phyloP scores from a whole-genome alignment of 768 basidiomycete species.

The Agaricus blazei region DNA sequence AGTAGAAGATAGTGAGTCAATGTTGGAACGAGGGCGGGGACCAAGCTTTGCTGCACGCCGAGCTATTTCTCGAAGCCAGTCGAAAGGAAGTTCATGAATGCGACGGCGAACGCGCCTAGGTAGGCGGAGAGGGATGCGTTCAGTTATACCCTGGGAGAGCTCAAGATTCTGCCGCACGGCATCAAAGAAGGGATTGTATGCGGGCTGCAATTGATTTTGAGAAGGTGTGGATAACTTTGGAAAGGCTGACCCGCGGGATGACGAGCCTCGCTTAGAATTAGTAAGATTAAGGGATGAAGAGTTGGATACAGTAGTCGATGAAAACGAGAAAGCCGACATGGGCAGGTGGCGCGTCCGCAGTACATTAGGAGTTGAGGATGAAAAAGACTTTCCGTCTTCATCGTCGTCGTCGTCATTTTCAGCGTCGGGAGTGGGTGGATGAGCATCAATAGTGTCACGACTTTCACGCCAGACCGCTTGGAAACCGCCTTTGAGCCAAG shows the following conservation, averaged over 20 bases:
- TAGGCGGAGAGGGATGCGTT: slow-evolving; percentile 73
- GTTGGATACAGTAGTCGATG: slow-evolving; percentile 34
- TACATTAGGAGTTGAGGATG: slow-evolving; percentile 15
- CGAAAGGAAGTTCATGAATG: slow-evolving; percentile 72
- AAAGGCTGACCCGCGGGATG: slow-evolving; percentile 15
- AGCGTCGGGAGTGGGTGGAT: slow-evolving; percentile 42
- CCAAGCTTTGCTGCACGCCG: slow-evolving; percentile 34
- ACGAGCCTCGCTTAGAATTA: slow-evolving; percentile 16
- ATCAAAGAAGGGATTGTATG: slow-evolving; percentile 93
- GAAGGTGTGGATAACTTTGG: slow-evolving; percentile 13
- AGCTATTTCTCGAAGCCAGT: slow-evolving; percentile 75
- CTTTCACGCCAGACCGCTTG: slow-evolving; percentile 57
- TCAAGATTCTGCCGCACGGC: slow-evolving; percentile 87
- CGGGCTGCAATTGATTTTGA: slow-evolving; percentile 21
- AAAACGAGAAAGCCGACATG: slow-evolving; percentile 55
- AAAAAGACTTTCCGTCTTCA: slow-evolving; percentile 13
- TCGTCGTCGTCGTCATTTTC: slow-evolving; percentile 52
- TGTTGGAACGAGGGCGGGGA: slow-evolving; percentile 13
- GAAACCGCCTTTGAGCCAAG: slow-evolving; percentile 83
- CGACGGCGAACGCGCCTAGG: slow-evolving; percentile 46
- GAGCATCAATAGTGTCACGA: slow-evolving; percentile 47
- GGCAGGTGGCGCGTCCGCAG: slow-evolving; percentile 60
- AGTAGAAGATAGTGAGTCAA: slow-evolving; percentile 18
- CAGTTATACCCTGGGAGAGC: slow-evolving; percentile 67
- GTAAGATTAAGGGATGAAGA: slow-evolving; percentile 17